These are phyloP conservation scores for Abelmoschus esculentus DNA, from an alignment of 345 rosid species.

Conservation along the genomic window DNA sequence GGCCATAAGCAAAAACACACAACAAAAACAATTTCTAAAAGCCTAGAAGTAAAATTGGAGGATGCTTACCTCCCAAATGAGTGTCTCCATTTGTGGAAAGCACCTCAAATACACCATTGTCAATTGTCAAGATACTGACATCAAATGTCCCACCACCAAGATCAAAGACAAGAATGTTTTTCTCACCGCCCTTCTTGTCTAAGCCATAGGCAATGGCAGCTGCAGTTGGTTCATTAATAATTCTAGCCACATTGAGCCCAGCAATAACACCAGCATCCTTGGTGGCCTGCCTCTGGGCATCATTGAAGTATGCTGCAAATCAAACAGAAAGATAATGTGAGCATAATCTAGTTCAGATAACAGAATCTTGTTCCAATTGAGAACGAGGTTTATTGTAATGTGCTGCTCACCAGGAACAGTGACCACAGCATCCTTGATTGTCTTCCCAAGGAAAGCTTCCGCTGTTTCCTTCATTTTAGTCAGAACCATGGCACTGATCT, in stretches of 20 bases:
- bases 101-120: slow-evolving; percentile 94
- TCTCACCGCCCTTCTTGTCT: slow-evolving; percentile 95
- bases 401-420: slow-evolving; percentile 82
- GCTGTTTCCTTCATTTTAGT: slow-evolving; percentile 99
- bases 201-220: slow-evolving; percentile 97
- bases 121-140: slow-evolving; percentile 92
- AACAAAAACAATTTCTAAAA: background rate
- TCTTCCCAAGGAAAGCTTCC: slow-evolving; percentile 94
- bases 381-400: background rate
- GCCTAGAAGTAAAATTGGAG: background rate
- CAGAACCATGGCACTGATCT: slow-evolving; percentile 85
- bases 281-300: slow-evolving; percentile 98
- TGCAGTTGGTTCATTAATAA: slow-evolving; percentile 95
- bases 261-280: slow-evolving; percentile 96
- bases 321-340: slow-evolving; percentile 3
- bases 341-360: background rate
- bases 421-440: slow-evolving; percentile 94
- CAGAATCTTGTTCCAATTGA: background rate
- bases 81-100: slow-evolving; percentile 97
- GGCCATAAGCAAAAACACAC: background rate
- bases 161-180: slow-evolving; percentile 95
- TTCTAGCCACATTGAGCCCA: slow-evolving; percentile 92
- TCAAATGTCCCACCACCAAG: slow-evolving; percentile 99
- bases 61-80: slow-evolving; percentile 84
- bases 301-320: slow-evolving; percentile 86